Evolutionary conservation across 345 rosid genomes (phyloP).

Genomic region (Citrus unshiu): DNA sequence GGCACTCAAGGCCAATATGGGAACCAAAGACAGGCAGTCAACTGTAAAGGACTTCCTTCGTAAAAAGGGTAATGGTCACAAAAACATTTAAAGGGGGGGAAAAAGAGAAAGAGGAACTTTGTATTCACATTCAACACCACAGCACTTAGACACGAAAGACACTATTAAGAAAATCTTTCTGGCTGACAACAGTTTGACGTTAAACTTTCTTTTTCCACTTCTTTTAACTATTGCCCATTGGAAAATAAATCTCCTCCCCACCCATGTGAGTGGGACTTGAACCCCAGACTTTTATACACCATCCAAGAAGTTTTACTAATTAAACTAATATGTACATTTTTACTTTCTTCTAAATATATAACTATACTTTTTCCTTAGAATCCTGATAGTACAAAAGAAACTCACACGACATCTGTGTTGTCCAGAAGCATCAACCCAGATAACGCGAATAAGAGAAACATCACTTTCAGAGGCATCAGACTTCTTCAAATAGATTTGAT

Average conservation of each 20-base stretch:
- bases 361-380: background rate
- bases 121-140: background rate
- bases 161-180: background rate
- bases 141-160: background rate
- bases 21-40: background rate
- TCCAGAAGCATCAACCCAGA: constrained; percentile 95
- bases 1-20: background rate
- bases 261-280: background rate
- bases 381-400: constrained; percentile 2
- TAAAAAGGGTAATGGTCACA: background rate
- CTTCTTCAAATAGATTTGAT: constrained; percentile 22
- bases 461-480: constrained; percentile 22
- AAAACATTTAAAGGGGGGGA: too few species aligned
- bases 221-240: background rate
- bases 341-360: background rate
- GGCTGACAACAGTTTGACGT: background rate
- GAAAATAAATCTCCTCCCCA: background rate
- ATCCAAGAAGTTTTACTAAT: too few species aligned
- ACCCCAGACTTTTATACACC: too few species aligned
- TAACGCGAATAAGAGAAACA: constrained; percentile 60
- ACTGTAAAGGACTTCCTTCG: background rate
- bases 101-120: too few species aligned
- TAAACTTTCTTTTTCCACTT: too few species aligned
- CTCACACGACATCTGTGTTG: constrained; percentile 95
- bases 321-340: background rate